A percentile compares a stretch with the other conserved stretches of the same genome.
Conservation (phyloP, 306 rosid species). For the Vigna mungo region DNA sequence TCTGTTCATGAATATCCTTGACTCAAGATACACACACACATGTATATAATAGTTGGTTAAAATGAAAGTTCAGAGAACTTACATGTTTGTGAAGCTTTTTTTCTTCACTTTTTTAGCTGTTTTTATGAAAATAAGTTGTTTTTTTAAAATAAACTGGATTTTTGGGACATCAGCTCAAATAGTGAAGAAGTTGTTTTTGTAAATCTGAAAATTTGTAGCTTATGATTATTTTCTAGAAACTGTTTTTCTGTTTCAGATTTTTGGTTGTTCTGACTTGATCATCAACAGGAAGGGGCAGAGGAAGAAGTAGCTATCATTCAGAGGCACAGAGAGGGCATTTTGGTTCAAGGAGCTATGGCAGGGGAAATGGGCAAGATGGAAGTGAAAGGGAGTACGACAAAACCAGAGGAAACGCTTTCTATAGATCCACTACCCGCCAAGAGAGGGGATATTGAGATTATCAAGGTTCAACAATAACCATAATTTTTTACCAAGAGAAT, state of each 20-base stretch:
- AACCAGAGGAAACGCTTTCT: constrained; percentile 69
- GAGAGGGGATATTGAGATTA: constrained; percentile 56
- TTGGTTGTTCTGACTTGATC: constrained; percentile 7
- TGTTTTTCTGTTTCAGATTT: background rate
- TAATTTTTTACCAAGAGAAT: constrained; percentile 28
- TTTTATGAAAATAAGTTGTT: too few species aligned
- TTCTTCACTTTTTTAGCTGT: too few species aligned
- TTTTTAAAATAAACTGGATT: too few species aligned
- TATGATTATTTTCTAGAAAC: too few species aligned
- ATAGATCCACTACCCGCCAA: constrained; percentile 59
- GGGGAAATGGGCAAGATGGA: constrained; percentile 60
- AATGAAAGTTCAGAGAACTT: background rate
- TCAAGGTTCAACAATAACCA: constrained; percentile 53
- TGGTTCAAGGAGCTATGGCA: constrained; percentile 53
- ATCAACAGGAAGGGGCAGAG: constrained; percentile 80
- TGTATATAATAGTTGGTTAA: background rate
- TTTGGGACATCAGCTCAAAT: too few species aligned
- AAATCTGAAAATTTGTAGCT: too few species aligned
- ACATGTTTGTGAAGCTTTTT: too few species aligned
- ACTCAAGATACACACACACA: background rate
- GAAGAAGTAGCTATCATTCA: constrained; percentile 64
- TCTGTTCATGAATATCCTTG: background rate
- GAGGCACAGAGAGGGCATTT: constrained; percentile 64
- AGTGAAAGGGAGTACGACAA: constrained; percentile 60
- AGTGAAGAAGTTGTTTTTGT: too few species aligned